Evolutionary conservation across 257 asterid species (phyloP).

Genomic region (Nicotiana paniculata): DNA sequence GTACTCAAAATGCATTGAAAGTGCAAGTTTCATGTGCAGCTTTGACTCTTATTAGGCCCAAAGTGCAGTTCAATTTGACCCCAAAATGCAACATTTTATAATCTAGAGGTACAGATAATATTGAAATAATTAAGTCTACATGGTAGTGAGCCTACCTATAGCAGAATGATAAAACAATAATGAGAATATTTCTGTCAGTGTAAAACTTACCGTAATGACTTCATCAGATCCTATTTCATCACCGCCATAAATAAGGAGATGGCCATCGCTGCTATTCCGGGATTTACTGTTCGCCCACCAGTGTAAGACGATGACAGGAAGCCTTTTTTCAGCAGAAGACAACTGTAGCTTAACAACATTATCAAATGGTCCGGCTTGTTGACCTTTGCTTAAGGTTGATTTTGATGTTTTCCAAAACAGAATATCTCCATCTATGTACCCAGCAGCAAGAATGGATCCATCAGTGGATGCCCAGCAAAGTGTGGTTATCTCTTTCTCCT

Average conservation of each 20-base stretch:
- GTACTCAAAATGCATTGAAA: no score
- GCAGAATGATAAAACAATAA: background rate
- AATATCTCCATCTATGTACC: constrained; percentile 88
- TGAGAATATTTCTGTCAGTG: background rate
- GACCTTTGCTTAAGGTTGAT: constrained; percentile 34
- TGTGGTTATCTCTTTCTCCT: constrained; percentile 80
- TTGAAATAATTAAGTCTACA: background rate
- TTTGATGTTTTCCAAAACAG: constrained; percentile 65
- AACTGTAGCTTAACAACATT: constrained; percentile 70
- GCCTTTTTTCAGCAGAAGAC: constrained; percentile 76
- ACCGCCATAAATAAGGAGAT: constrained; percentile 83
- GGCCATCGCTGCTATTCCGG: constrained; percentile 47
- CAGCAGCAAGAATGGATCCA: constrained; percentile 80
- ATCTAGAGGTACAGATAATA: background rate
- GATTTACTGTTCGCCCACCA: constrained; percentile 61
- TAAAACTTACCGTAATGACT: constrained; percentile 64
- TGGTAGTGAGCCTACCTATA: background rate
- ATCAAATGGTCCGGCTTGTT: constrained; percentile 36
- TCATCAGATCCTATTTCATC: constrained; percentile 85
- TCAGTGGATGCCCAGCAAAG: constrained; percentile 87
- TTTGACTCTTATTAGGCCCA: background rate
- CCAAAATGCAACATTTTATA: background rate
- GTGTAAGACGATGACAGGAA: constrained; percentile 77
- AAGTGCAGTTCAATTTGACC: background rate
- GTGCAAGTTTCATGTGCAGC: no score